phyloP scores from a whole-genome alignment of 2,329 filamentous ascomycete species.

The Fusarium coffeatum region DNA sequence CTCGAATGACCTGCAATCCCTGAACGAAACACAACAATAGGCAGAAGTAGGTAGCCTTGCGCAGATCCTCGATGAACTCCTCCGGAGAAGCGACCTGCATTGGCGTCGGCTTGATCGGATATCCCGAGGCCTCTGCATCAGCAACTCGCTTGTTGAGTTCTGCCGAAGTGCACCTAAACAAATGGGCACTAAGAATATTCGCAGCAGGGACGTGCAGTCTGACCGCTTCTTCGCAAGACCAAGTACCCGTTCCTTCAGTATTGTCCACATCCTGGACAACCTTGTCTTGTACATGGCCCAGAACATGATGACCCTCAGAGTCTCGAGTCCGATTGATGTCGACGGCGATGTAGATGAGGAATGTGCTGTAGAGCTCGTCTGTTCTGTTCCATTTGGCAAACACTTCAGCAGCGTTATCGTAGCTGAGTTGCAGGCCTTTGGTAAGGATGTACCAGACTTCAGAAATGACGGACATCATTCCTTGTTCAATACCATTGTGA shows the following conservation, averaged over 20 bases:
- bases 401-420: not conserved
- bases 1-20: not conserved
- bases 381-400: constrained; percentile 2
- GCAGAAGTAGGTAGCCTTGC: not conserved
- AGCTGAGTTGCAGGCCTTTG: constrained; percentile 2
- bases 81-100: not conserved
- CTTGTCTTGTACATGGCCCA: not conserved
- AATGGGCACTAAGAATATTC: constrained; percentile 8
- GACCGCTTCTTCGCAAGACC: constrained; percentile 12
- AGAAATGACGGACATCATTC: constrained; percentile 66
- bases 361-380: not conserved
- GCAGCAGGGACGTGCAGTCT: not conserved
- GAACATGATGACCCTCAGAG: fast-evolving
- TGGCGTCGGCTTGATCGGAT: not conserved
- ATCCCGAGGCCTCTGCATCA: not conserved
- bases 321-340: not conserved
- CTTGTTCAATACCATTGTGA: constrained; percentile 80
- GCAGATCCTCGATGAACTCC: not conserved
- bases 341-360: not conserved
- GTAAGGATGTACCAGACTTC: constrained; percentile 13
- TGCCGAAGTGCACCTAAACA: not conserved
- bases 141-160: not conserved
- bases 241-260: constrained; percentile 6
- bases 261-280: not conserved
- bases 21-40: not conserved